A percentile compares a stretch with the other conserved stretches of the same genome.
phyloP scores from a whole-genome alignment of 108 stramenopile genomes.

The Nitzschia sp. region DNA sequence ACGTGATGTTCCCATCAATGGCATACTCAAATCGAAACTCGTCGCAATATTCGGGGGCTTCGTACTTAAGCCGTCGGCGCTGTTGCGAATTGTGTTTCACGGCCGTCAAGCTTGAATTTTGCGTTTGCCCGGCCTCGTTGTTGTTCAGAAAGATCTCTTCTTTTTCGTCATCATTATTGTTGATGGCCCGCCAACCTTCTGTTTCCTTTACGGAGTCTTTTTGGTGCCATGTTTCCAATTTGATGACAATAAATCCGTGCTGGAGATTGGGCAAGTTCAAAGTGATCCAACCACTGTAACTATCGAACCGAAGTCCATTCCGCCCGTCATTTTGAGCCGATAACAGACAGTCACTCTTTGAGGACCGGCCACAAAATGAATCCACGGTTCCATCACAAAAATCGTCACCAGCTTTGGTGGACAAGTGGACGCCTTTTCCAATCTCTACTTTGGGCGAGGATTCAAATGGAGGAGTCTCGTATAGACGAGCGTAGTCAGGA shows the following conservation, averaged over 20 bases:
- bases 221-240: slow-evolving; percentile 41
- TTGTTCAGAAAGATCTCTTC: background rate
- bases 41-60: slow-evolving; percentile 31
- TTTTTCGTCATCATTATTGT: slow-evolving; percentile 19
- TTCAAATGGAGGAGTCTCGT: slow-evolving; percentile 17
- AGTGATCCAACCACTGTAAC: slow-evolving; percentile 67
- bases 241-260: slow-evolving; percentile 62
- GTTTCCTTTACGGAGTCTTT: background rate
- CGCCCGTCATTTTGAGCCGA: slow-evolving; percentile 70
- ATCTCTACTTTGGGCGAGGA: slow-evolving; percentile 10
- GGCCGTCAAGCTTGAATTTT: background rate
- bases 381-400: slow-evolving; percentile 75
- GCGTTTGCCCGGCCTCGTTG: background rate
- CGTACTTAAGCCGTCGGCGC: background rate
- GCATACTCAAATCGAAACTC: slow-evolving; percentile 55
- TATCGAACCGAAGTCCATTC: slow-evolving; percentile 53
- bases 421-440: slow-evolving; percentile 23
- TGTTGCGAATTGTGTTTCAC: no score
- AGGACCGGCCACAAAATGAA: slow-evolving; percentile 46
- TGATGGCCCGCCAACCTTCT: slow-evolving; percentile 31
- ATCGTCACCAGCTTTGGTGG: slow-evolving; percentile 33
- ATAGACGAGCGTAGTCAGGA: slow-evolving; percentile 14
- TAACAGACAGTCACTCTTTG: background rate
- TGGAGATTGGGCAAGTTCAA: slow-evolving; percentile 49
- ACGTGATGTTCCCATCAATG: slow-evolving; percentile 41